Conservation (phyloP, 2,329 filamentous ascomycete species). For the Camillea tinctor region DNA sequence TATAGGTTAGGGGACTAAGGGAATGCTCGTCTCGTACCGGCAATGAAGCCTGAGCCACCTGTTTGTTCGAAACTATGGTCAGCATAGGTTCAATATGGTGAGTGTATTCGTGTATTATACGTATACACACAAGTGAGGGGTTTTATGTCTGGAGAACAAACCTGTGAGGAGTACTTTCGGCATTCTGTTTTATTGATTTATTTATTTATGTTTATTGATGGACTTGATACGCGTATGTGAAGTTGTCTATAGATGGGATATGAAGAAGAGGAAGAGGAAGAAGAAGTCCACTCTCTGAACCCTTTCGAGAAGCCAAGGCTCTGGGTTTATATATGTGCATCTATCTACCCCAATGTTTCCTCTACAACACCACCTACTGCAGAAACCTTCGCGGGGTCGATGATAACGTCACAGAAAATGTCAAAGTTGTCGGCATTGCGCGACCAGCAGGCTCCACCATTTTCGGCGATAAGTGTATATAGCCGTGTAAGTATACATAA, state of each 20-base stretch:
- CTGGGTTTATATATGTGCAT: not conserved
- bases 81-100: conserved; percentile 2
- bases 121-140: conserved; percentile 1
- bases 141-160: conserved; percentile 25
- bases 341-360: not conserved
- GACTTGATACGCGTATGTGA: not conserved
- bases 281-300: not conserved
- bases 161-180: conserved; percentile 48
- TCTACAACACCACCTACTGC: not conserved
- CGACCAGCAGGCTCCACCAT: not conserved
- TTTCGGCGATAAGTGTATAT: not conserved
- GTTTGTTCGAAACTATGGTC: conserved; percentile 1
- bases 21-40: conserved; percentile 34
- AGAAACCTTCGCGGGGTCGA: not conserved
- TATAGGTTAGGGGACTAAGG: not conserved
- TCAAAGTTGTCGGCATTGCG: not conserved
- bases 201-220: too few relatives aligned
- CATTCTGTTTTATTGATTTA: conserved; percentile 32
- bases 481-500: not conserved
- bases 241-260: not conserved
- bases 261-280: too few relatives aligned
- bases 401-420: not conserved
- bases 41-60: conserved; percentile 55
- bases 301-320: not conserved
- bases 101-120: not conserved